Percentiles rank a stretch among this genome's conserved stretches.
Evolutionary conservation across 345 rosid genomes (phyloP).

Genomic region (Lagerstroemia speciosa): DNA sequence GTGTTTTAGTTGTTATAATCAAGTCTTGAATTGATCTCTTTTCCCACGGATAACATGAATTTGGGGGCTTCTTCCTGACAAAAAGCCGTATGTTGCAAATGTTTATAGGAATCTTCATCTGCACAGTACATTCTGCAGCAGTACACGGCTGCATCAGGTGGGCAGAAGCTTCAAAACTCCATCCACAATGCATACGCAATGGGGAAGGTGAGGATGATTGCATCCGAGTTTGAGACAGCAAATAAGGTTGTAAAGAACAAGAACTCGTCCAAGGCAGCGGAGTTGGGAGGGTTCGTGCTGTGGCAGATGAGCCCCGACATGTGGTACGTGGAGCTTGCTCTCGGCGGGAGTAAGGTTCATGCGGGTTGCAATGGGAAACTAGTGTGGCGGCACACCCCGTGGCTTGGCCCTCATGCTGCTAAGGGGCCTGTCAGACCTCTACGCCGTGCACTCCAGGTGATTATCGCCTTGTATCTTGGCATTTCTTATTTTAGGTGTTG

Average conservation of each 20-base stretch:
- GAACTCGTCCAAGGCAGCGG: slow-evolving; percentile 55
- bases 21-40: too few species aligned
- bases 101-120: slow-evolving; percentile 62
- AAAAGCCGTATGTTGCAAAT: slow-evolving; percentile 7
- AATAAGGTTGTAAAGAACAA: slow-evolving; percentile 48
- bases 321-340: slow-evolving; percentile 97
- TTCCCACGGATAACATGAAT: background rate
- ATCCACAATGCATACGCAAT: slow-evolving; percentile 74
- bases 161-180: slow-evolving; percentile 61
- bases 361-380: slow-evolving; percentile 93
- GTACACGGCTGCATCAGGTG: slow-evolving; percentile 85
- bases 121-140: slow-evolving; percentile 92
- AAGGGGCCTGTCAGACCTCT: slow-evolving; percentile 86
- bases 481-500: background rate
- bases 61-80: background rate
- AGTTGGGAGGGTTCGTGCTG: slow-evolving; percentile 82
- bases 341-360: slow-evolving; percentile 79
- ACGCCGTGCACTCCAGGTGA: slow-evolving; percentile 94
- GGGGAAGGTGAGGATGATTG: slow-evolving; percentile 92
- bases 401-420: slow-evolving; percentile 86
- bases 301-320: slow-evolving; percentile 95
- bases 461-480: background rate
- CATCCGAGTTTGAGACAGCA: slow-evolving; percentile 73
- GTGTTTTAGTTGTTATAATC: background rate
- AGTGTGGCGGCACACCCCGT: slow-evolving; percentile 94